Conservation (phyloP, 257 asterid species). For the Nyctanthes arbortristis region DNA sequence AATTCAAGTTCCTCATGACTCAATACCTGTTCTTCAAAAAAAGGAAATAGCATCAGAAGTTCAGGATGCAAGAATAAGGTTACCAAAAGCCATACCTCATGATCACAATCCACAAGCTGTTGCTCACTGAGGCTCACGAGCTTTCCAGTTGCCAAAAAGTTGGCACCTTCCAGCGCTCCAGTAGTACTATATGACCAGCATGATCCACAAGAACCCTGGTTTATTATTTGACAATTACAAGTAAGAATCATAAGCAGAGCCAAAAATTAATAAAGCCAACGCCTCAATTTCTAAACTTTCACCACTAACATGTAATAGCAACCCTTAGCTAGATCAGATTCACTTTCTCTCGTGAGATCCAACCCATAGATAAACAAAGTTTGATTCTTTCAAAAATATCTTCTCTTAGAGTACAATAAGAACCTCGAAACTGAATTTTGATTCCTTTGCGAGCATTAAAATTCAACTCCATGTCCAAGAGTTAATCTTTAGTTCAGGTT, state of each 20-base stretch:
- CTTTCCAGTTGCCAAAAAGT: constrained; percentile 75
- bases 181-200: constrained; percentile 94
- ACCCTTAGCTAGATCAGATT: no score
- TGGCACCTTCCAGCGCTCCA: constrained; percentile 92
- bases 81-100: constrained; percentile 55
- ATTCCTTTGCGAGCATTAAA: not conserved
- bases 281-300: not conserved
- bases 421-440: not conserved
- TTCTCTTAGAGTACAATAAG: not conserved
- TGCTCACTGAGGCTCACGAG: constrained; percentile 91
- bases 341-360: no score
- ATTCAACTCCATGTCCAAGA: not conserved
- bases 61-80: not conserved
- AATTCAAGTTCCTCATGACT: not conserved
- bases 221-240: constrained; percentile 14
- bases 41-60: not conserved
- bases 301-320: no score
- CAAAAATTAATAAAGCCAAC: constrained; percentile 1
- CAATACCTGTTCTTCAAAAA: not conserved
- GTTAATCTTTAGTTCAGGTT: not conserved
- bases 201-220: constrained; percentile 84
- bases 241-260: not conserved
- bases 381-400: no score
- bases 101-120: constrained; percentile 93
- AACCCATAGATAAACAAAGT: no score